phyloP scores from a whole-genome alignment of 2,329 filamentous ascomycete species.

The Arthrinium puccinioides region DNA sequence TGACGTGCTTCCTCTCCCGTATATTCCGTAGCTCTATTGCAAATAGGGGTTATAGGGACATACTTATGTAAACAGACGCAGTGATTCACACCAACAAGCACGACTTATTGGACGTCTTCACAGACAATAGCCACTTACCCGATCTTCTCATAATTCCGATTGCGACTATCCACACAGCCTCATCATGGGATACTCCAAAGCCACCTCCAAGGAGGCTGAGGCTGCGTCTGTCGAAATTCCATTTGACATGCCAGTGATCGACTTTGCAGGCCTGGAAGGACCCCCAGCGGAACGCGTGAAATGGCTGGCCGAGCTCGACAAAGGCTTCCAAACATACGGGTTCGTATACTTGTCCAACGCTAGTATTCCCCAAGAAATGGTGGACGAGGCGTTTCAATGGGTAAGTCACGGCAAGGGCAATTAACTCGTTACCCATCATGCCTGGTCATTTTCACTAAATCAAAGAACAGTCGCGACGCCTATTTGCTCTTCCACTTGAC shows the following conservation, averaged over 20 bases:
- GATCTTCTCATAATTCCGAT: too few relatives aligned
- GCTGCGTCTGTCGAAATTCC: not conserved
- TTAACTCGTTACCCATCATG: not conserved
- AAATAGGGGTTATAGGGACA: too few relatives aligned
- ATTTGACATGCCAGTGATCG: not conserved
- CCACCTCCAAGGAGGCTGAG: not conserved
- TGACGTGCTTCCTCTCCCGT: too few relatives aligned
- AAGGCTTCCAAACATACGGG: not conserved
- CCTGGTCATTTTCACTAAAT: not conserved
- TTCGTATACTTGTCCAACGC: not conserved
- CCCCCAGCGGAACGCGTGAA: not conserved
- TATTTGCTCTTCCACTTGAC: not conserved
- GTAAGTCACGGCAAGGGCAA: not conserved
- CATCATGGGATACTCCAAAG: too few relatives aligned
- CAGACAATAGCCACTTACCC: too few relatives aligned
- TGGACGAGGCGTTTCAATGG: conserved; percentile 1
- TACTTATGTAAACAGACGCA: too few relatives aligned
- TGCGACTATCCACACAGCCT: too few relatives aligned
- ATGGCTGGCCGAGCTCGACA: not conserved
- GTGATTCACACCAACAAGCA: too few relatives aligned
- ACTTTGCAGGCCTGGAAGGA: not conserved
- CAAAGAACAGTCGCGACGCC: not conserved
- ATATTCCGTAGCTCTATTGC: too few relatives aligned
- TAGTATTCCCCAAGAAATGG: not conserved
- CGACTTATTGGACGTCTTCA: too few relatives aligned